Percentiles rank a stretch among this genome's conserved stretches.
Conservation (phyloP, 208 protist genomes). For the Trypanosoma boissoni region DNA sequence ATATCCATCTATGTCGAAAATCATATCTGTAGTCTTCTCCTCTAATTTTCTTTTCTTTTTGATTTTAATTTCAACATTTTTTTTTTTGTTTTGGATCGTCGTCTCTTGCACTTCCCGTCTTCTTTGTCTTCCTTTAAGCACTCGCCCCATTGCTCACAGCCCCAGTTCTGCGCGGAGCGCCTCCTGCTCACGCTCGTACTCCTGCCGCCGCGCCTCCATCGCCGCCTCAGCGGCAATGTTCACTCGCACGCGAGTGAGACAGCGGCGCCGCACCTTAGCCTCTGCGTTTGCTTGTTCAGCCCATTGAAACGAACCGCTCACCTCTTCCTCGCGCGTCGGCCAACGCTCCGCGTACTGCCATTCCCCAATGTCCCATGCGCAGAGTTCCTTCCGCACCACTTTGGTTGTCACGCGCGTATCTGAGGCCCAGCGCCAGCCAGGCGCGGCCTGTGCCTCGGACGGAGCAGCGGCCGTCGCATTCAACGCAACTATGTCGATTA, state of each 20-base stretch:
- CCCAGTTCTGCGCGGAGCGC: conserved; percentile 41
- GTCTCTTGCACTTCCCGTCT: too few relatives aligned
- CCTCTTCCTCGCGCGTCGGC: conserved; percentile 34
- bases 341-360: conserved; percentile 64
- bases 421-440: conserved; percentile 49
- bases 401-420: conserved; percentile 16
- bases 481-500: conserved; percentile 38
- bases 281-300: conserved; percentile 8
- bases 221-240: conserved; percentile 32
- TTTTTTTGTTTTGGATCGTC: too few relatives aligned
- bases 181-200: conserved; percentile 39
- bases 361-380: conserved; percentile 50
- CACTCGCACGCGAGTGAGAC: conserved; percentile 39
- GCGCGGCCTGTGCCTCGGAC: not conserved
- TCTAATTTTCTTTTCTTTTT: too few relatives aligned
- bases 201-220: conserved; percentile 17
- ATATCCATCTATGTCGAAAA: too few relatives aligned
- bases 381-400: conserved; percentile 40
- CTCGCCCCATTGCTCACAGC: conserved; percentile 22
- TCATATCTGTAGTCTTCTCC: too few relatives aligned
- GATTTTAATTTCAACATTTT: too few relatives aligned
- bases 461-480: conserved; percentile 24
- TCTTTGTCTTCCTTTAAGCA: not conserved
- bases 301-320: conserved; percentile 31
- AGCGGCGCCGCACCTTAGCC: conserved; percentile 39